Percentiles rank a stretch among this genome's conserved stretches.
Evolutionary conservation across 805 yeast species (phyloP).

Genomic region (Candida qinlingensis): DNA sequence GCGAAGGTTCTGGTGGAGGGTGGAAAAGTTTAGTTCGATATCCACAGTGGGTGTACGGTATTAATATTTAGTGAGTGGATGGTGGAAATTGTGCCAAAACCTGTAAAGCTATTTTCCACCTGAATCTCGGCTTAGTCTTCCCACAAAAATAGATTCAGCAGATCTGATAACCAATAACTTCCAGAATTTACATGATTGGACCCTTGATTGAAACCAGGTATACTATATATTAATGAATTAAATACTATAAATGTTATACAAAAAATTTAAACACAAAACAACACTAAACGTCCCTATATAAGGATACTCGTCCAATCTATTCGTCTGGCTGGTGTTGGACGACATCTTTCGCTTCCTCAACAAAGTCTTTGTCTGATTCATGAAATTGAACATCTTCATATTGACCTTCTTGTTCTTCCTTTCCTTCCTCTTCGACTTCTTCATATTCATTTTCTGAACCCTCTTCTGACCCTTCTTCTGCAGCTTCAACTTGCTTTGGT

Average conservation of each 20-base stretch:
- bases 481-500: background rate
- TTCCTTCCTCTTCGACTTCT: conserved; percentile 3
- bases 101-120: no score
- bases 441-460: background rate
- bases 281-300: background rate
- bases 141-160: no score
- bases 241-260: background rate
- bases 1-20: background rate
- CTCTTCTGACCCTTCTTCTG: background rate
- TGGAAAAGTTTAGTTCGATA: background rate
- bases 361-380: conserved; percentile 2
- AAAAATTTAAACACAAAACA: background rate
- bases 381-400: conserved; percentile 7
- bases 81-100: background rate
- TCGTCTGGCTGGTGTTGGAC: conserved; percentile 10
- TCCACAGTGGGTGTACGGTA: background rate
- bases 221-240: background rate
- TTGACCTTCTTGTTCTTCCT: conserved; percentile 3
- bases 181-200: no score
- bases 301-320: background rate
- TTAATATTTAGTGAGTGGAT: background rate
- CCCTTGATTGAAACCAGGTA: no score
- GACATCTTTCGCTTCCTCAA: background rate
- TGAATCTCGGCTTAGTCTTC: no score
- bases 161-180: no score